Percentiles rank a stretch among this genome's conserved stretches.
phyloP scores from a whole-genome alignment of 768 basidiomycete genomes.

The Porphyrellus cyaneotinctus region DNA sequence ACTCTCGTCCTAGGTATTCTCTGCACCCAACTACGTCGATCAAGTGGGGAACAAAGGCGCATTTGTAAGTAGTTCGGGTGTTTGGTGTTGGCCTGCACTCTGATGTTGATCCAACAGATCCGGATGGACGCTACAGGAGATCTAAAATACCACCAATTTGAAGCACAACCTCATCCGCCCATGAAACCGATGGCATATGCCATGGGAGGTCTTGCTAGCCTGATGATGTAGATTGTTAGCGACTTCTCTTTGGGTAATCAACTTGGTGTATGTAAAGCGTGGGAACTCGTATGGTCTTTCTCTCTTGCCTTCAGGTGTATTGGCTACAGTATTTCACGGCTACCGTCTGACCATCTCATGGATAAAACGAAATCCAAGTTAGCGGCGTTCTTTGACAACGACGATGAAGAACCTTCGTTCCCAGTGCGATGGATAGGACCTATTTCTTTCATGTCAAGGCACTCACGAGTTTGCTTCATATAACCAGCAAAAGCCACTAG shows the following conservation, averaged over 20 bases:
- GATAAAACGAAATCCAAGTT: slow-evolving; percentile 45
- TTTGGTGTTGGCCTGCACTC: neutral
- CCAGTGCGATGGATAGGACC: slow-evolving; percentile 87
- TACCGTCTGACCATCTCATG: slow-evolving; percentile 17
- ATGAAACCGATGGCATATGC: slow-evolving; percentile 93
- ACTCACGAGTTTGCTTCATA: slow-evolving; percentile 57
- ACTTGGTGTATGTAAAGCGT: slow-evolving; percentile 14
- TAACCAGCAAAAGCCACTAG: slow-evolving; percentile 78
- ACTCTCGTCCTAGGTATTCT: slow-evolving; percentile 61
- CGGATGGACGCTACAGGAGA: slow-evolving; percentile 77
- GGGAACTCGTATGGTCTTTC: slow-evolving; percentile 16
- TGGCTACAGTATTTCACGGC: neutral
- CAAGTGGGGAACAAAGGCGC: slow-evolving; percentile 90
- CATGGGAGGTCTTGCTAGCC: slow-evolving; percentile 56
- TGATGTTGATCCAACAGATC: slow-evolving; percentile 44
- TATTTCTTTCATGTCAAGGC: slow-evolving; percentile 44
- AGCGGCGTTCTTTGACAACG: slow-evolving; percentile 80
- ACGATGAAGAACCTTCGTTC: slow-evolving; percentile 82
- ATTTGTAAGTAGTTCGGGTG: slow-evolving; percentile 52
- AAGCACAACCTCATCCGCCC: slow-evolving; percentile 82
- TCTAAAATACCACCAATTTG: slow-evolving; percentile 74
- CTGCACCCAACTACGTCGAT: slow-evolving; percentile 94
- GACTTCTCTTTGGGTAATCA: neutral
- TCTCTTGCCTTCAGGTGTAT: neutral
- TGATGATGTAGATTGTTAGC: slow-evolving; percentile 56